These are phyloP conservation scores for Carallia brachiata DNA, from an alignment of 345 rosid genomes.

Conservation along the genomic window DNA sequence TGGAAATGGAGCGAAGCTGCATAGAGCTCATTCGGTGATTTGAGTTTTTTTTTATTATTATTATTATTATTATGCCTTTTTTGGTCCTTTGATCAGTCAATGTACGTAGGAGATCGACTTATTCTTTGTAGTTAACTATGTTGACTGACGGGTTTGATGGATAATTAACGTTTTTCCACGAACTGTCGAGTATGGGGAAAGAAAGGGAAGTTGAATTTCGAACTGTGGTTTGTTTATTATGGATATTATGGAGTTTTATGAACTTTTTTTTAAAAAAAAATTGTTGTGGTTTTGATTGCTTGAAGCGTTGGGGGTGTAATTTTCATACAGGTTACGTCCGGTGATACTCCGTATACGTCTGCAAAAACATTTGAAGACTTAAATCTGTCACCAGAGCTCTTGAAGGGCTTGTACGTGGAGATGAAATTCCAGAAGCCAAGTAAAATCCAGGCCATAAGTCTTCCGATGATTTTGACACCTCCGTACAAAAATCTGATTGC, in stretches of 20 bases:
- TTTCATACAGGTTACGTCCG: slow-evolving; percentile 55
- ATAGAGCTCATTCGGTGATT: no score
- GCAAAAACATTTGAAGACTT: slow-evolving; percentile 80
- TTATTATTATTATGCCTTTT: no score
- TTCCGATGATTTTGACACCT: slow-evolving; percentile 94
- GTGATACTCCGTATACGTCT: slow-evolving; percentile 83
- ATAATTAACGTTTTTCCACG: no score
- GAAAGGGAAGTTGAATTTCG: no score
- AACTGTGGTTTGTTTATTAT: no score
- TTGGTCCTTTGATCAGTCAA: no score
- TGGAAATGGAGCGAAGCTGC: no score
- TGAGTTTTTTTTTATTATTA: no score
- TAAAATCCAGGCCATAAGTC: slow-evolving; percentile 85
- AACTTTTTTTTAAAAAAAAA: no score
- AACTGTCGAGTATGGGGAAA: no score
- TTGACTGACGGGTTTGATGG: not conserved
- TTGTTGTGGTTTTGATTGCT: not conserved
- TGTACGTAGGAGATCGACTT: no score
- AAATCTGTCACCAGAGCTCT: slow-evolving; percentile 66
- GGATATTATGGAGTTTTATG: no score
- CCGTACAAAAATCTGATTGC: slow-evolving; percentile 83
- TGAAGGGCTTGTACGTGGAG: slow-evolving; percentile 87
- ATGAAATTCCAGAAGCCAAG: slow-evolving; percentile 96
- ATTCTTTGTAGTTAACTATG: not conserved
- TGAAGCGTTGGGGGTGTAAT: not conserved